Base-by-base conservation (phyloP, 2,329 filamentous ascomycete species). In the Didymellaceae sp. region DNA sequence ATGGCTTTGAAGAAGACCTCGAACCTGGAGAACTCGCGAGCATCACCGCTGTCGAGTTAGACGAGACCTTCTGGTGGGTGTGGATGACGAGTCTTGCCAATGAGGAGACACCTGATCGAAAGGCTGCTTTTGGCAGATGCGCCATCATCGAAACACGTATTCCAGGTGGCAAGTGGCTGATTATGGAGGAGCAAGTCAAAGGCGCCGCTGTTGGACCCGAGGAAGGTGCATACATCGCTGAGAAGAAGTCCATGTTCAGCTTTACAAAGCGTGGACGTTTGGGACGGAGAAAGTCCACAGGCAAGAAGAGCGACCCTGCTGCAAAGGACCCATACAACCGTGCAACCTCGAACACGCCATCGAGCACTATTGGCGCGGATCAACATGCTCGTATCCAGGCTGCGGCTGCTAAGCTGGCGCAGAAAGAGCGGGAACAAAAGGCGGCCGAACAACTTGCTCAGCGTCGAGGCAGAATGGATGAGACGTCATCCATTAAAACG, bases 1-100 rank as follows among this genome's bases (percentile, higher is more conserved):
- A 90, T n/a, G 86, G 91, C 58, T 81, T 81, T 11, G 85, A 89
- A 18, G 79, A 90, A 20, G 79, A 84, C 31, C 79, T 97, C 0
- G 91, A 97, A 58, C 94, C 93, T 0, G 94, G 91, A 42, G 94
- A 99, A 79, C 81, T 99, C 49, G 94, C 94, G 22, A 97, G 91
- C 69, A 96, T 99, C 67, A 89, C 84, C 18, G 83, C 83, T 28
- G 84, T 97, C 49, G 87, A 94, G 56, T 80, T 99, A 5, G 94
- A 99, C 63, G 93, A 97, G 71, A 88, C 91, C 1, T 99, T 99
- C 73, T 99, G 94, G 94, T 97, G 94, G 93, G 94, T 97, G 4
- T 99, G 94, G 94, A 97, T 99, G 82, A 95, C 86, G 62, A 97
- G 93, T 79, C 78, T 99, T 65, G 91, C 93, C 1, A 89, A 86